Evolutionary conservation across 495 filamentous ascomycete species (phyloP).

Genomic region (Trichoderma orchidacearum): DNA sequence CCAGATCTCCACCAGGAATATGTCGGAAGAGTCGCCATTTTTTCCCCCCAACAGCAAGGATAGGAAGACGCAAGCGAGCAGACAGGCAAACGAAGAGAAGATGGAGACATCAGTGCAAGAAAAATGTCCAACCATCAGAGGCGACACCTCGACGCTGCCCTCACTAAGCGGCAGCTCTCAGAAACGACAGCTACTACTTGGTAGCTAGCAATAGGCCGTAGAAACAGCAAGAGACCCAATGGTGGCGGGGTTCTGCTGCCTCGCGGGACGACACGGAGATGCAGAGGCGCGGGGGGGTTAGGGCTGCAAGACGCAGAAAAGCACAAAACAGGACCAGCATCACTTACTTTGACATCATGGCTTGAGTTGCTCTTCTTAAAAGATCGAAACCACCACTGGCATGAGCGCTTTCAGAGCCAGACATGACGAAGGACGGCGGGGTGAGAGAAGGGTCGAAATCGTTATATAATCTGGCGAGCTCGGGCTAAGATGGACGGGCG

Average conservation of each 20-base stretch:
- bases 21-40: neutral
- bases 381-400: slow-evolving; percentile 30
- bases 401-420: slow-evolving; percentile 7
- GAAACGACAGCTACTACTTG: neutral
- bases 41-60: neutral
- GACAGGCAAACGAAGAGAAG: neutral
- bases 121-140: too few species aligned
- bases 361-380: slow-evolving; percentile 39
- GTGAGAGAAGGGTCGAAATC: neutral
- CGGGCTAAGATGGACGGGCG: slow-evolving; percentile 3
- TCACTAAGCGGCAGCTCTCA: neutral
- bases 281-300: neutral
- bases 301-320: slow-evolving; percentile 7
- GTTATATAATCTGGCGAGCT: slow-evolving; percentile 5
- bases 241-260: neutral
- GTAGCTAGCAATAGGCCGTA: neutral
- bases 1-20: neutral
- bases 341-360: slow-evolving; percentile 46
- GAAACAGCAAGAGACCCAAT: neutral
- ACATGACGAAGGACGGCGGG: slow-evolving; percentile 6
- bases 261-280: neutral
- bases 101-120: too few species aligned
- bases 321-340: neutral
- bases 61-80: neutral
- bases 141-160: too few species aligned